Conservation (phyloP, 2,329 filamentous ascomycete genomes). For the Teratosphaeria viscida region DNA sequence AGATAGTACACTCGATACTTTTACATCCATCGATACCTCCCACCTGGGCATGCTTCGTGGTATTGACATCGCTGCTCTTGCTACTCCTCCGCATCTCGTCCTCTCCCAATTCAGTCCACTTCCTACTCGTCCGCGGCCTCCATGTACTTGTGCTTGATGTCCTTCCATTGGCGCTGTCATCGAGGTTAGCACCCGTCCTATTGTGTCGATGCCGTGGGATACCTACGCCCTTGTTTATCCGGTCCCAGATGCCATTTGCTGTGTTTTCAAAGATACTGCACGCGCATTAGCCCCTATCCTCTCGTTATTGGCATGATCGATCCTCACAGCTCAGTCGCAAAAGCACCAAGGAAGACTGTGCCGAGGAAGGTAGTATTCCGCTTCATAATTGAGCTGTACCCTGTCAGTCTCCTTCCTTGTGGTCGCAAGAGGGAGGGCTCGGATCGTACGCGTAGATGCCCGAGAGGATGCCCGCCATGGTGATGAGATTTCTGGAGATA, state of each 20-base stretch:
- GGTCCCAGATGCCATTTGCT: slow-evolving; percentile 84
- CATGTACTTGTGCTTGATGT: slow-evolving; percentile 86
- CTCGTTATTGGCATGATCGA: neutral
- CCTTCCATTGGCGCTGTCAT: slow-evolving; percentile 94
- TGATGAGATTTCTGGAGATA: slow-evolving; percentile 1
- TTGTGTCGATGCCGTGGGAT: neutral
- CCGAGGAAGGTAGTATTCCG: slow-evolving; percentile 82
- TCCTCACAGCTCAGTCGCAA: slow-evolving; percentile 81
- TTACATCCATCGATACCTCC: neutral
- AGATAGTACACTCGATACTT: neutral
- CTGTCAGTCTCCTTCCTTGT: slow-evolving; percentile 17
- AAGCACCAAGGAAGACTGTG: slow-evolving; percentile 75
- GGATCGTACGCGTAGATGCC: slow-evolving; percentile 44
- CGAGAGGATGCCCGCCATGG: slow-evolving; percentile 51
- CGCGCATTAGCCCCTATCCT: slow-evolving; percentile 6
- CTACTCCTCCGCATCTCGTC: neutral
- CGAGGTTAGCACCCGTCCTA: slow-evolving; percentile 15
- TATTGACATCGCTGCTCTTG: slow-evolving; percentile 13
- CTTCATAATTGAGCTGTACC: slow-evolving; percentile 65
- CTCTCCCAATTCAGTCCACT: slow-evolving; percentile 39
- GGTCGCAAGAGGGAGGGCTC: slow-evolving; percentile 6
- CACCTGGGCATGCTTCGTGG: slow-evolving; percentile 9
- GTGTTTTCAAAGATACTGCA: slow-evolving; percentile 68
- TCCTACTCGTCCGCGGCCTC: slow-evolving; percentile 44
- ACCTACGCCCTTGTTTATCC: slow-evolving; percentile 82